A percentile compares a stretch with the other conserved stretches of the same genome.
These are phyloP conservation scores for Leonotis leonurus DNA, from an alignment of 257 asterid species.

Conservation along the genomic window DNA sequence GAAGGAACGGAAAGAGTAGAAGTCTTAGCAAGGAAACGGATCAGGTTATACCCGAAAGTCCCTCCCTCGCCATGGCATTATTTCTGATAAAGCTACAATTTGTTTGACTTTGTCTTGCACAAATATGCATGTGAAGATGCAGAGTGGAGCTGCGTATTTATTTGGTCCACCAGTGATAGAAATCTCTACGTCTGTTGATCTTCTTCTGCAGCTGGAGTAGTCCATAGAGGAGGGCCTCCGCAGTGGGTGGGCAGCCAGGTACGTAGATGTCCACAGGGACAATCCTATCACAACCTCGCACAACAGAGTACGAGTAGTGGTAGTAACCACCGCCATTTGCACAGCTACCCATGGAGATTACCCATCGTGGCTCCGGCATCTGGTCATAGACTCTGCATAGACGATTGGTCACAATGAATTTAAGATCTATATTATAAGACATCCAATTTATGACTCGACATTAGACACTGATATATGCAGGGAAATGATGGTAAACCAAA, in stretches of 20 bases:
- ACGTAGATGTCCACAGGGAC: slow-evolving; percentile 94
- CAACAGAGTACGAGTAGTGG: slow-evolving; percentile 90
- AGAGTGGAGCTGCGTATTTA: slow-evolving; percentile 32
- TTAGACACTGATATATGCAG: background rate
- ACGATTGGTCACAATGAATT: background rate
- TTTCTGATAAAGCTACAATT: slow-evolving; percentile 1
- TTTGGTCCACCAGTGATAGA: slow-evolving; percentile 93
- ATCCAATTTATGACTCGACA: background rate
- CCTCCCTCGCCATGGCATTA: slow-evolving; percentile 4
- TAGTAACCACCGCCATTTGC: slow-evolving; percentile 99
- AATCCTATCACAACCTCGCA: slow-evolving; percentile 90
- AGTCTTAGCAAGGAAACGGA: slow-evolving; percentile 1
- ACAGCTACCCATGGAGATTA: slow-evolving; percentile 97
- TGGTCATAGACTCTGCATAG: slow-evolving; percentile 82
- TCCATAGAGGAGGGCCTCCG: slow-evolving; percentile 92
- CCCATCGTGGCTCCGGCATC: slow-evolving; percentile 99
- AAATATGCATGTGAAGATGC: slow-evolving; percentile 19
- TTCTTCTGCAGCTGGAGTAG: slow-evolving; percentile 94
- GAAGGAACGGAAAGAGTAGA: background rate
- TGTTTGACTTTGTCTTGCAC: slow-evolving; percentile 15
- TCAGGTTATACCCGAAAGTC: background rate
- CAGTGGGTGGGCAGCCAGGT: slow-evolving; percentile 97
- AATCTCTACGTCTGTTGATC: slow-evolving; percentile 89
- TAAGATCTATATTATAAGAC: background rate
- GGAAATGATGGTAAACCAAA: background rate